Evolutionary conservation across 495 filamentous ascomycete genomes (phyloP), one percentile per base, ranked within the genome.

Genomic region (Terfezia claveryi): DNA sequence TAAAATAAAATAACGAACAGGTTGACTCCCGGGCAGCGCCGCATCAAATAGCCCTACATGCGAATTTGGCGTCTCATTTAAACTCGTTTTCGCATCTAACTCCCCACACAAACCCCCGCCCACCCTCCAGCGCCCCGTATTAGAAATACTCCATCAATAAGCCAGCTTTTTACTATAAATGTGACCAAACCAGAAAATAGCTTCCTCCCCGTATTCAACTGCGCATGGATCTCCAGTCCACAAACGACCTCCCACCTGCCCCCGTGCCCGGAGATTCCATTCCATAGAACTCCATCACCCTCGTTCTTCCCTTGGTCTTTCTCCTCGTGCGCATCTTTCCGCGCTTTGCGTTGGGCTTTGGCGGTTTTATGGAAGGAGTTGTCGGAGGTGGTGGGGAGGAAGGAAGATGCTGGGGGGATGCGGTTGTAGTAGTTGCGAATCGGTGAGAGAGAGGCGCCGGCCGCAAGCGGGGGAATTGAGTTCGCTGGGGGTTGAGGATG

Each of bases 221-320:
- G 89, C 10, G 92, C 91, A 67, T 99, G 92, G 61, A 99, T 87
- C 69, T 99, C 91, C 61, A 99, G 83, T 50, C 91, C 91, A 12
- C 94, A 86, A 0, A 89, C 94, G 62, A 96, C 72, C 59, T 91
- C 82, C 89, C 88, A 98, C 41, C 8, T 20, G 4, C 41, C 41
- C 14, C 1, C 41, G 2, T 14, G 41, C 41, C 41, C 41, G 41
- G 27, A 7, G 27, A 32, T 20, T 4, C 41, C 41, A 3, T 20
- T 46, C 14, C 41, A 46, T 4, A 14, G 41, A 14, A 46, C 41
- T 46, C 41, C 14, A 46, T 14, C 14, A 46, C 41, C 14, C 41
- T 2, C 41, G 4, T 2, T 14, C 41, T 46, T 14, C 41, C 41
- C 14, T 4, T 5, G 4, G 4, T 14, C 4, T 8, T 46, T 14